phyloP scores from a whole-genome alignment of 345 rosid species.

The Camelina hispida region DNA sequence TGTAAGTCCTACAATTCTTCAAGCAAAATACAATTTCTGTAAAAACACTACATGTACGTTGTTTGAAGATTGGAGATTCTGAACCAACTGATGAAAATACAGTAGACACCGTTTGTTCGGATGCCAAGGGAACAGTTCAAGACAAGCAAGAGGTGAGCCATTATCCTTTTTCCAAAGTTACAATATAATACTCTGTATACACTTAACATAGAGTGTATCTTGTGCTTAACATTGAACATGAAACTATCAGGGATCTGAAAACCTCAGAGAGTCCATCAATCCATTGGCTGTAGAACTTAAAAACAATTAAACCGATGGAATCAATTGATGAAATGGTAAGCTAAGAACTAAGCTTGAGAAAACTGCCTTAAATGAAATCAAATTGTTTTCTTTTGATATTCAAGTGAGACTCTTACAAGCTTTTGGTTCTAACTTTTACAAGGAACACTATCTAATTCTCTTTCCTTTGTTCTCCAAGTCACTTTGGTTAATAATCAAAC shows the following conservation, averaged over 20 bases:
- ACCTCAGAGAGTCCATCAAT: slow-evolving; percentile 17
- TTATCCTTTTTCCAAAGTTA: slow-evolving; percentile 20
- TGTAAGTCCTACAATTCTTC: slow-evolving; percentile 23
- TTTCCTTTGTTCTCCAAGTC: slow-evolving; percentile 30
- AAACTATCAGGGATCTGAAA: slow-evolving; percentile 34
- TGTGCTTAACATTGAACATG: slow-evolving; percentile 40
- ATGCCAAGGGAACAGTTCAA: slow-evolving; percentile 18
- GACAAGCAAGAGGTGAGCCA: slow-evolving; percentile 28
- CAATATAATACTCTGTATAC: background rate
- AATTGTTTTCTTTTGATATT: background rate
- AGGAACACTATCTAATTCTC: slow-evolving; percentile 26
- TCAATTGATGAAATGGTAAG: slow-evolving; percentile 45
- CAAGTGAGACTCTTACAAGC: background rate
- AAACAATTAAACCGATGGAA: slow-evolving; percentile 9
- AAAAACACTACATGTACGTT: slow-evolving; percentile 3
- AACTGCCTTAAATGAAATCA: background rate
- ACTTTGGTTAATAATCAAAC: slow-evolving; percentile 19
- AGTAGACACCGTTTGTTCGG: background rate
- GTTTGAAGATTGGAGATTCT: slow-evolving; percentile 6
- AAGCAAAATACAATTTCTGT: slow-evolving; percentile 7
- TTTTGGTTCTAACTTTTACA: slow-evolving; percentile 27
- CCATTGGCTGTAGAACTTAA: slow-evolving; percentile 28
- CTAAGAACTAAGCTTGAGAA: slow-evolving; percentile 3
- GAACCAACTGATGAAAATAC: slow-evolving; percentile 26
- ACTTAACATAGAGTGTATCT: slow-evolving; percentile 3